Evolutionary conservation across 2,329 filamentous ascomycete genomes (phyloP), one percentile per base, ranked within the genome.

Genomic region (Myotisia sp.): DNA sequence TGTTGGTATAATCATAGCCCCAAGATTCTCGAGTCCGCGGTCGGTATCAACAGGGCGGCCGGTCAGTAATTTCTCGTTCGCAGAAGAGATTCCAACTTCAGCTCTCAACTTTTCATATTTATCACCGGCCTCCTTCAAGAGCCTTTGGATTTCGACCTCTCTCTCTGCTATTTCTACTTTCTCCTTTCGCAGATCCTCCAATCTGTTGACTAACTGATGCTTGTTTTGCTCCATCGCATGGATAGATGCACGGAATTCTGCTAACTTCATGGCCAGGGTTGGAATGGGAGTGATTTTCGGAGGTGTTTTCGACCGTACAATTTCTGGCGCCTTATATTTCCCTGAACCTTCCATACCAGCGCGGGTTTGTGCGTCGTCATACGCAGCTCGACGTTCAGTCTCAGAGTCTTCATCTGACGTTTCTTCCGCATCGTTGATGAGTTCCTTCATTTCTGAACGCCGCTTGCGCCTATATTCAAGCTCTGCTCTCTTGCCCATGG

Each of bases 331-430:
- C 35, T 59, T 59, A 23, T 62, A 46, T 28, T 55, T 54, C 29
- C 60, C 54, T 14, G 79, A 49, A 0, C 76, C 79, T 47, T 87
- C 86, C 61, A 90, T 79, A n/a, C 84, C 87, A 3, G 82, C 80
- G 13, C 79, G 71, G 6, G 82, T 86, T 60, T 95, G 87, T 3
- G 82, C 78, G 7, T 76, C 73, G 55, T 93, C 86, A 58, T 92
- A 95, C 0, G 83, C 86, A 2, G 79, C 82, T 37, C 76, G 75
- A 10, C 71, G 62, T 44, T 72, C 71, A 23, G 66, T 55, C 42
- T 76, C 72, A 2, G 69, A 72, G 42, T 87, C 81, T 5, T 73
- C 73, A 2, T 70, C 71, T 6, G 69, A 68, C 22, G 64, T 64
- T 1, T 70, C 75, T 53, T 92, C 81, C 2, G 85, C 86, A 30